Percentiles rank a stretch among this genome's conserved stretches.
phyloP scores from a whole-genome alignment of 2,329 filamentous ascomycete genomes.

The Phaeomoniella chlamydospora region DNA sequence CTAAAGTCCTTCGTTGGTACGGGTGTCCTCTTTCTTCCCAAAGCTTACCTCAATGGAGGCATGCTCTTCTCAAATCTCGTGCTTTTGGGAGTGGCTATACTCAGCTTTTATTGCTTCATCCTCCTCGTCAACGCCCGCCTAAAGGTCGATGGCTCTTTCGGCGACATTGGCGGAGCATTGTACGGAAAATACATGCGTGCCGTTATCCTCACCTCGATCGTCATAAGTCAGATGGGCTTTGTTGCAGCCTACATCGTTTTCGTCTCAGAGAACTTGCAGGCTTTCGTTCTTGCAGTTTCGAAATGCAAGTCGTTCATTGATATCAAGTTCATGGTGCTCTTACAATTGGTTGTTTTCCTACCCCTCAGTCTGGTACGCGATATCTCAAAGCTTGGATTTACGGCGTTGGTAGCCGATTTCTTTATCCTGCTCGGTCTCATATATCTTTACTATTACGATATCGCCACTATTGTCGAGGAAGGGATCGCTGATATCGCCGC shows the following conservation, averaged over 20 bases:
- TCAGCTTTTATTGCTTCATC: conserved; percentile 97
- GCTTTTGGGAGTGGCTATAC: conserved; percentile 64
- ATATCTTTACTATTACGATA: conserved; percentile 92
- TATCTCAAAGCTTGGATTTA: conserved; percentile 93
- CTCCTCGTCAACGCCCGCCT: conserved; percentile 77
- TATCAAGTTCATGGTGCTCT: conserved; percentile 77
- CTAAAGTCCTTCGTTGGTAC: conserved; percentile 98
- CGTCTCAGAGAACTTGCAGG: conserved; percentile 86
- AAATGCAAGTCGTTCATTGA: conserved; percentile 74
- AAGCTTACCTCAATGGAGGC: conserved; percentile 87
- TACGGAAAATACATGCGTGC: conserved; percentile 84
- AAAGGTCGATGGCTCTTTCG: conserved; percentile 84
- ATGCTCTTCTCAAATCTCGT: conserved; percentile 95
- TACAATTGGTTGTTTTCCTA: conserved; percentile 91
- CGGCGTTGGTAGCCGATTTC: conserved; percentile 80
- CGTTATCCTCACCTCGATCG: conserved; percentile 79
- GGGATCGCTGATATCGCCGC: conserved; percentile 69
- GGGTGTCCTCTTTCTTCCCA: conserved; percentile 81
- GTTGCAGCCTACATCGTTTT: conserved; percentile 95
- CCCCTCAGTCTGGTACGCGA: conserved; percentile 88
- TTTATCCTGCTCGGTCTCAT: conserved; percentile 88
- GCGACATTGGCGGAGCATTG: conserved; percentile 84
- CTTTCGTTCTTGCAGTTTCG: conserved; percentile 82
- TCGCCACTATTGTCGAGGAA: conserved; percentile 68
- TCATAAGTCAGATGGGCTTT: conserved; percentile 90